phyloP scores from a whole-genome alignment of 192 early-diverging fungal genomes.

The Entophlyctis helioformis region DNA sequence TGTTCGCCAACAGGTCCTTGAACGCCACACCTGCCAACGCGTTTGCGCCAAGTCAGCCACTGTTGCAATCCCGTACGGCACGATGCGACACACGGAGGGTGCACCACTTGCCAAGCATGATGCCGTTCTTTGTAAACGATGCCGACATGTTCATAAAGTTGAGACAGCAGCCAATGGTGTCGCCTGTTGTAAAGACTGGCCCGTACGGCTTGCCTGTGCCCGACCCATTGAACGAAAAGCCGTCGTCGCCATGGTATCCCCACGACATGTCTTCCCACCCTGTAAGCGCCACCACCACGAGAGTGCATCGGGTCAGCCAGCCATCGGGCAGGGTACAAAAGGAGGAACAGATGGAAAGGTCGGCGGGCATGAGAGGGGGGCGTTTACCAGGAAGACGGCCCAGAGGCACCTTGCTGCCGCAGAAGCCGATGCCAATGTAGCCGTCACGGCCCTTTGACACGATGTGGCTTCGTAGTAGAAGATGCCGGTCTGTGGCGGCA shows the following conservation, averaged over 20 bases:
- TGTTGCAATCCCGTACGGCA: background rate
- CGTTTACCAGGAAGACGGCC: constrained; percentile 69
- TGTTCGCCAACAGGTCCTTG: constrained; percentile 4
- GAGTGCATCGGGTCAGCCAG: background rate
- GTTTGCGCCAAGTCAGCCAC: background rate
- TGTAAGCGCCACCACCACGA: constrained; percentile 9
- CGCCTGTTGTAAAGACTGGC: constrained; percentile 82
- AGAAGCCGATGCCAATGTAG: constrained; percentile 87
- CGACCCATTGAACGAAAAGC: constrained; percentile 63
- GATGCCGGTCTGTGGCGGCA: constrained; percentile 73
- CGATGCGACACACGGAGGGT: background rate
- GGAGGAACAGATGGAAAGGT: background rate
- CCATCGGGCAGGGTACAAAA: background rate
- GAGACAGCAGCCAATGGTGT: constrained; percentile 85
- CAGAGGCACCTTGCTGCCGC: constrained; percentile 31
- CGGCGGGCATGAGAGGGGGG: background rate
- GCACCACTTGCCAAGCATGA: no score
- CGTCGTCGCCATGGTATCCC: constrained; percentile 98
- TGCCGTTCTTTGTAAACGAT: constrained; percentile 92
- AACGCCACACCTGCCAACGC: constrained; percentile 39
- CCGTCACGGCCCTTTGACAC: constrained; percentile 80
- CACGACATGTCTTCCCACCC: constrained; percentile 84
- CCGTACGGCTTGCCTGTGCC: constrained; percentile 74
- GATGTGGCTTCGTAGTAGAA: constrained; percentile 89
- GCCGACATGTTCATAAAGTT: constrained; percentile 65